phyloP scores from a whole-genome alignment of 129 eudicot species.

The Tagetes erecta region DNA sequence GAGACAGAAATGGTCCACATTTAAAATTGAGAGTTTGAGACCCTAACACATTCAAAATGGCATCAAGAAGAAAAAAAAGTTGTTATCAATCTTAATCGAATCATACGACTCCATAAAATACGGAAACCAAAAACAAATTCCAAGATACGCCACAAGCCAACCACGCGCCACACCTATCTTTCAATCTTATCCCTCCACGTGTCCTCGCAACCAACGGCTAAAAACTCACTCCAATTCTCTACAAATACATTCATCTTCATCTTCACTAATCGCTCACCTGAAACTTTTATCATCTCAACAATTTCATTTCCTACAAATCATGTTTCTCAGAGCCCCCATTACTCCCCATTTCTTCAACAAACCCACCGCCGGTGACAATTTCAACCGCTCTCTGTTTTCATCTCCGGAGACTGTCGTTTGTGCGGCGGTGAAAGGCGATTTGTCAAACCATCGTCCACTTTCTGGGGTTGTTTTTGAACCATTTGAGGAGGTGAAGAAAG shows the following conservation, averaged over 20 bases:
- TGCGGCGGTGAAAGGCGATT: constrained; percentile 42
- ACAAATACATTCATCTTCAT: constrained; percentile 16
- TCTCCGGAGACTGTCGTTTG: constrained; percentile 32
- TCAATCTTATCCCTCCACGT: constrained; percentile 43
- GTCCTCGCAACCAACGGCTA: constrained; percentile 40
- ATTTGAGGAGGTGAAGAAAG: constrained; percentile 92
- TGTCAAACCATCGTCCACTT: constrained; percentile 49
- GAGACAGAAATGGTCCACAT: too few species aligned
- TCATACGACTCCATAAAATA: not conserved
- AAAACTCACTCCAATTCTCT: not conserved
- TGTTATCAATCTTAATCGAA: not conserved
- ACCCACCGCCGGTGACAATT: constrained; percentile 7
- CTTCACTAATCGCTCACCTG: constrained; percentile 16
- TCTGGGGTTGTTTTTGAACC: constrained; percentile 81
- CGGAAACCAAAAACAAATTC: not conserved
- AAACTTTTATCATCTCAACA: not conserved
- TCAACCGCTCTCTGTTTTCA: constrained; percentile 5
- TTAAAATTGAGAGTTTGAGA: too few species aligned
- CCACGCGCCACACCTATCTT: constrained; percentile 6
- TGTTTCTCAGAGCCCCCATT: constrained; percentile 56
- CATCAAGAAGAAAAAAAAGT: too few species aligned
- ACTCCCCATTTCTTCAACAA: constrained; percentile 33
- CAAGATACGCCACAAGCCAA: constrained; percentile 1
- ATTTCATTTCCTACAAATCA: constrained; percentile 13
- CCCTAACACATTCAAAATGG: too few species aligned